Evolutionary conservation across 768 basidiomycete genomes (phyloP).

Genomic region (Coprinopsis strossmayeri): DNA sequence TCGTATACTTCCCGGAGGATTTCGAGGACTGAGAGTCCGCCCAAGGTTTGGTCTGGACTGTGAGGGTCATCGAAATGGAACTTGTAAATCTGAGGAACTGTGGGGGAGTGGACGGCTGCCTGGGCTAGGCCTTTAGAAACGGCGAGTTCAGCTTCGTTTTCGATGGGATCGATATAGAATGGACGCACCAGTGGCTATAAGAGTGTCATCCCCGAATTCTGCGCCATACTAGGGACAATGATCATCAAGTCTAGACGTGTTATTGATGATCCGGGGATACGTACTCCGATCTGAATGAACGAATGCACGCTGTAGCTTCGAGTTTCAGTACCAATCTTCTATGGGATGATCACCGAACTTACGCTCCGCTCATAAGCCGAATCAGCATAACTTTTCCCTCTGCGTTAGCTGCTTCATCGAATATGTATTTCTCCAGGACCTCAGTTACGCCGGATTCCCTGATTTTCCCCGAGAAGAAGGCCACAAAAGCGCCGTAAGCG

Average conservation of each 20-base stretch:
- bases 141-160: not conserved
- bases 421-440: constrained; percentile 44
- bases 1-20: constrained; percentile 46
- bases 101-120: constrained; percentile 33
- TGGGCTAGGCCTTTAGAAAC: constrained; percentile 38
- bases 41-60: not conserved
- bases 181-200: constrained; percentile 41
- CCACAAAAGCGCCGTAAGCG: constrained; percentile 30
- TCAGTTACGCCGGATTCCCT: constrained; percentile 27
- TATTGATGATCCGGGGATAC: constrained; percentile 14
- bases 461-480: constrained; percentile 36
- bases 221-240: constrained; percentile 35
- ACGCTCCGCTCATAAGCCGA: constrained; percentile 28
- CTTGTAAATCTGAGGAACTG: constrained; percentile 26
- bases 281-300: constrained; percentile 50
- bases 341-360: constrained; percentile 14
- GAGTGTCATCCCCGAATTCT: constrained; percentile 44
- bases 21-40: constrained; percentile 34
- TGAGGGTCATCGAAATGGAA: constrained; percentile 10
- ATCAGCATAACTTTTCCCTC: constrained; percentile 29
- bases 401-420: constrained; percentile 27
- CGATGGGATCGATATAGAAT: not conserved
- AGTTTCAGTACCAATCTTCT: not conserved
- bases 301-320: constrained; percentile 39
- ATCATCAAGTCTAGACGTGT: not conserved